phyloP scores from a whole-genome alignment of 2,329 filamentous ascomycete genomes.

The Colletotrichum spaethianum region DNA sequence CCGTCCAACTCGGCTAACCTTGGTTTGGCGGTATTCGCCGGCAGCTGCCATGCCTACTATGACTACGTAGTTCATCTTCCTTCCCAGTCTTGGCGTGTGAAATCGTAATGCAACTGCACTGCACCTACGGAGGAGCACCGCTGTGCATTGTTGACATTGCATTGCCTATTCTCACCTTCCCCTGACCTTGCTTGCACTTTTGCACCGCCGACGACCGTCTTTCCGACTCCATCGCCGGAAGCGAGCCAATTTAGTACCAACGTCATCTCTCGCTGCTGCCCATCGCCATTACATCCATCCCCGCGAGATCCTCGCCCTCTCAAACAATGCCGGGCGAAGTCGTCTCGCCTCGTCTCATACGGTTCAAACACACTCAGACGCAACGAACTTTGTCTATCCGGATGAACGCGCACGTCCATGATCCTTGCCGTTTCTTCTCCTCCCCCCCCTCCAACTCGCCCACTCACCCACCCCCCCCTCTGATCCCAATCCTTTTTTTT shows the following conservation, averaged over 20 bases:
- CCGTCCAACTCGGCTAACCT: neutral
- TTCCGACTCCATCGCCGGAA: constrained; percentile 19
- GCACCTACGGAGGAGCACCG: no score
- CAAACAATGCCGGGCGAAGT: neutral
- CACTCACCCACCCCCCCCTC: constrained; percentile 10
- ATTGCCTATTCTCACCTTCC: neutral
- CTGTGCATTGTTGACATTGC: neutral
- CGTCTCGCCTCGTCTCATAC: constrained; percentile 20
- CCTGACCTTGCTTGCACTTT: constrained; percentile 25
- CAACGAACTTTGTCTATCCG: constrained; percentile 10
- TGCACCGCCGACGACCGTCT: constrained; percentile 10
- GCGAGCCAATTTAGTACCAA: constrained; percentile 30
- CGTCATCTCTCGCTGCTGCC: constrained; percentile 26
- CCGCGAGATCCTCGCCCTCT: neutral
- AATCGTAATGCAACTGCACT: no score
- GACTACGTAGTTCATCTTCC: neutral
- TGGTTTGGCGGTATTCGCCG: neutral
- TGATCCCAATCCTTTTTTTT: constrained; percentile 31
- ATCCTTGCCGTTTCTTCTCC: constrained; percentile 28
- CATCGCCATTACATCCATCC: constrained; percentile 19
- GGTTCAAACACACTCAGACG: constrained; percentile 23
- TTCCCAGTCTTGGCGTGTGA: neutral
- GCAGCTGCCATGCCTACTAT: neutral
- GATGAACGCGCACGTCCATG: constrained; percentile 31
- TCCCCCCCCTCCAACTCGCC: neutral